Evolutionary conservation across 2,329 filamentous ascomycete genomes (phyloP), one percentile per base, ranked within the genome.

Genomic region (Periconia sp.): DNA sequence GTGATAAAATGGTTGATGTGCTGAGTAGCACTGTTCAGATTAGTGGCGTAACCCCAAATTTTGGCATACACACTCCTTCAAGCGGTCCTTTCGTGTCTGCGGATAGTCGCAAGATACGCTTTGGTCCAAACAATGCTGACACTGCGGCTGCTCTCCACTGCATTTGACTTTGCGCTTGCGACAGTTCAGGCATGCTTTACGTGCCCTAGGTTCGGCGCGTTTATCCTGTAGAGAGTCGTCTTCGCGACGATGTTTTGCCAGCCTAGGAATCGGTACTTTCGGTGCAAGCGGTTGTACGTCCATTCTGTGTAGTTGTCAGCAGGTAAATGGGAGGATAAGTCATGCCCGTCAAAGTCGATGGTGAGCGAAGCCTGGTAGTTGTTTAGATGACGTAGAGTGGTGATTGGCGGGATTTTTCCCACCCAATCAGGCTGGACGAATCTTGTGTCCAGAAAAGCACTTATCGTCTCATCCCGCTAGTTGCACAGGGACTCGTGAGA

Each of bases 141-240:
- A 72, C 3, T 43, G 34, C 4, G 67, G 68, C 15, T 51, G 50
- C 21, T 59, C 42, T 4, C 68, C 69, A 40, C 60, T 65, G 40
- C 68, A 71, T 38, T 64, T 68, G 31, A 66, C 49, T 55, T 57
- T 69, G 30, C 60, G 50, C 18, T 42, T 50, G 15, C 64, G 63
- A 44, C 64, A 68, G 8, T 50, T 50, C 17, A 54, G 46, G 37
- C 63, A 67, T 17, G 63, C 63, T 25, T 30, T 40, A 9, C 15
- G 28, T 16, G 13, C 28, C 13, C 28, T 9, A 31, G 28, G 13
- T 25, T 25, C n/a, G 23, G 8, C 23, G 23, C n/a, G n/a, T n/a
- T n/a, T n/a, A n/a, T n/a, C n/a, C n/a, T n/a, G n/a, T n/a, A n/a
- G n/a, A n/a, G n/a, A n/a, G n/a, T 25, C 23, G 8, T 25, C 23